Evolutionary conservation across 1,284 basidiomycete genomes (phyloP), one percentile per base, ranked within the genome.

Genomic region (Malassezia brasiliensis): DNA sequence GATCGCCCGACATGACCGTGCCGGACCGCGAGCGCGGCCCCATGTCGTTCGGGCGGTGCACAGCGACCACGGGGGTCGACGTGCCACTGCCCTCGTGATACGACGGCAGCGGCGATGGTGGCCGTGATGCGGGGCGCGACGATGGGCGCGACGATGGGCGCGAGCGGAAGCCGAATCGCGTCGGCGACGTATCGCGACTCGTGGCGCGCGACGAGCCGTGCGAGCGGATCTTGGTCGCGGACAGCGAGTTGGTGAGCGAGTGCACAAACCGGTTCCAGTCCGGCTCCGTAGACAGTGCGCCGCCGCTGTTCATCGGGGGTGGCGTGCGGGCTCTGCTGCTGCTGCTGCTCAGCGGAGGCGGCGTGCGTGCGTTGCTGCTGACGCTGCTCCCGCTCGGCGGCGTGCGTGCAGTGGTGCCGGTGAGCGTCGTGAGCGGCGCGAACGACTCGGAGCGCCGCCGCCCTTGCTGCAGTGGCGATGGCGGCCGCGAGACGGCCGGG

Each of bases 111-210:
- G 47, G 47, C 20, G 34, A 30, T 8, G 47, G n/a, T 9, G 41
- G 25, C 2, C 41, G 41, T 22, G 50, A 51, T 4, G 1, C n/a
- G 4, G 35, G 35, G n/a, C 42, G 41, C 25, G 50, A 45, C n/a
- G 47, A 19, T 6, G 47, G 12, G 1, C 47, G 47, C 31, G 52
- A 53, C 11, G 28, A 2, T 11, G 51, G 25, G 11, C 31, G 28
- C n/a, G 45, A n/a, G 19, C 42, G 39, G 47, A 65, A 66, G 34
- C 64, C 64, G 39, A 62, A 60, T 15, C 65, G 51, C 7, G 65
- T 66, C n/a, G 66, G 66, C 25, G 64, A 66, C 9, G 55, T 49
- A 14, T 67, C 66, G 25, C 65, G 60, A 35, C 64, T 66, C 5
- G 58, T 53, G 22, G 66, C 42, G 11, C 52, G 47, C 34, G 64